Evolutionary conservation across 441 rosid species (phyloP).

Genomic region (Pelargonium cotyledonis): DNA sequence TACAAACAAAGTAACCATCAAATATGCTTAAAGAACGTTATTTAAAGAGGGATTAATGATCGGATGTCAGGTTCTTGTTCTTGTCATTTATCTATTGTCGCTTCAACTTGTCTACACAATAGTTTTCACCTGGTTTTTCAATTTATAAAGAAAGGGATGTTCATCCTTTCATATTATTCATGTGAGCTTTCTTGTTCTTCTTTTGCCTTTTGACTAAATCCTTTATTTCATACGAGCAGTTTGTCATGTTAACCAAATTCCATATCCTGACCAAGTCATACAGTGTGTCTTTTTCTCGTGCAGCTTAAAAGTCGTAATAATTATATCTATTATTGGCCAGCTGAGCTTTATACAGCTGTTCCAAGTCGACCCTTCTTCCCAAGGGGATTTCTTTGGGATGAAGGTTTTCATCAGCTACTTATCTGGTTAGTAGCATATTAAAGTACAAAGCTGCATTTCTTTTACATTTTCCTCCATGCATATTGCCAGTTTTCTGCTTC

Average conservation of each 20-base stretch:
- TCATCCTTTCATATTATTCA: not conserved
- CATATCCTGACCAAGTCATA: conserved; percentile 32
- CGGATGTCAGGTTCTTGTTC: not conserved
- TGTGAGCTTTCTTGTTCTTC: conserved; percentile 4
- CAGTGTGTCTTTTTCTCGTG: conserved; percentile 35
- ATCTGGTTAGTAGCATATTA: conserved; percentile 58
- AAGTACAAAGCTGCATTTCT: conserved; percentile 10
- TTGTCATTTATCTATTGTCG: conserved; percentile 1
- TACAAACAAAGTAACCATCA: not conserved
- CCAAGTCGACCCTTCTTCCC: conserved; percentile 98
- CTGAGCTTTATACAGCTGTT: conserved; percentile 96
- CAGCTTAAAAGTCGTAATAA: conserved; percentile 53
- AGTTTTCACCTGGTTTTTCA: not conserved
- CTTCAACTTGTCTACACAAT: not conserved
- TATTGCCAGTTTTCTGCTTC: not conserved
- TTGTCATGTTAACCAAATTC: conserved; percentile 17
- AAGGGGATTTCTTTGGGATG: conserved; percentile 97
- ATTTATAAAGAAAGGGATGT: not conserved
- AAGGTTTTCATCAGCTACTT: conserved; percentile 96
- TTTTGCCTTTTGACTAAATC: not conserved
- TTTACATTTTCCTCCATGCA: not conserved
- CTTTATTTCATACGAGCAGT: conserved; percentile 8
- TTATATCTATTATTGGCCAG: conserved; percentile 86
- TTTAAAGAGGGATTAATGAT: not conserved
- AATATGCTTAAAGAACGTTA: not conserved